A percentile compares a stretch with the other conserved stretches of the same genome.
These are phyloP conservation scores for Didymosphaeria variabile DNA, from an alignment of 2,329 filamentous ascomycete species.

Conservation along the genomic window DNA sequence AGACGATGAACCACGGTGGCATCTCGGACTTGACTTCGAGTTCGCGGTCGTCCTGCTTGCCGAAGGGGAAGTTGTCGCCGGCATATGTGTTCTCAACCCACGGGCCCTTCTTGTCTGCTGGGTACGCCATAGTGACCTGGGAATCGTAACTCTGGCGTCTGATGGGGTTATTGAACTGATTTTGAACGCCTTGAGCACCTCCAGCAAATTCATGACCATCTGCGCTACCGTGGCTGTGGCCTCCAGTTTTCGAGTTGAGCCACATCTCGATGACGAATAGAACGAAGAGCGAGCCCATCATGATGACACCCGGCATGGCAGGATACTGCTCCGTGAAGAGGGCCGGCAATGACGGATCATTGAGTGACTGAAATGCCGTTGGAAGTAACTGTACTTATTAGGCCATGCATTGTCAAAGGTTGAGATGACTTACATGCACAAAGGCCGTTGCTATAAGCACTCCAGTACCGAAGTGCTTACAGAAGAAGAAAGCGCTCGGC, in stretches of 20 bases:
- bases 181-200: constrained; percentile 32
- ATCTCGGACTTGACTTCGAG: constrained; percentile 55
- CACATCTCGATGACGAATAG: constrained; percentile 72
- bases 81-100: constrained; percentile 46
- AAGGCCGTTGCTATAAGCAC: constrained; percentile 89
- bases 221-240: constrained; percentile 67
- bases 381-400: constrained; percentile 59
- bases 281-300: constrained; percentile 69
- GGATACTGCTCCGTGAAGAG: constrained; percentile 69
- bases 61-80: constrained; percentile 40
- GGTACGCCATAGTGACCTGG: constrained; percentile 45
- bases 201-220: constrained; percentile 54
- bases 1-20: constrained; percentile 70
- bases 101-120: constrained; percentile 41
- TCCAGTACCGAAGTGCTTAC: constrained; percentile 73
- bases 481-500: constrained; percentile 66
- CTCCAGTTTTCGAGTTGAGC: constrained; percentile 67
- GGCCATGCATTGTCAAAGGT: neutral
- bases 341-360: constrained; percentile 63
- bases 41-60: constrained; percentile 39
- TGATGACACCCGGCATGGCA: constrained; percentile 70
- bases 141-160: constrained; percentile 48
- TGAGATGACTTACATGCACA: constrained; percentile 64
- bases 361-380: constrained; percentile 63
- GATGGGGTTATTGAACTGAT: constrained; percentile 43